phyloP scores from a whole-genome alignment of 2,329 filamentous ascomycete genomes.

The Stagonosporopsis rhizophila region DNA sequence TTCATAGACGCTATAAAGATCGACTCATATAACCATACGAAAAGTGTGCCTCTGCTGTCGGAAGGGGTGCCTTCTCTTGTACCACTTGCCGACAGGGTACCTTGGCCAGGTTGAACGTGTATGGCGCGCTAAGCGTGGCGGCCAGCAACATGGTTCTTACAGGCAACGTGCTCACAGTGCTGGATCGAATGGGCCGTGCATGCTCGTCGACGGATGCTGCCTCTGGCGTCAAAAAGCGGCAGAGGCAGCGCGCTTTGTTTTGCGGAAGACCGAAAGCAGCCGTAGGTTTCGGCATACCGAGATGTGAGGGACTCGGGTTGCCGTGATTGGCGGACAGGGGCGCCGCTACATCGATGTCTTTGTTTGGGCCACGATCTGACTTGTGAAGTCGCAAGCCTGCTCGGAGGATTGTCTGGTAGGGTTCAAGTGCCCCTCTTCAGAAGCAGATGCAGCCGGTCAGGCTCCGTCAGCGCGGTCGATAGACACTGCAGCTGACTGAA shows the following conservation, averaged over 20 bases:
- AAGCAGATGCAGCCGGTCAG: slow-evolving; percentile 1
- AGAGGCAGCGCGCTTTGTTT: slow-evolving; percentile 4
- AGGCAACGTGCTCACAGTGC: neutral
- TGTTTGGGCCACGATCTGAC: slow-evolving; percentile 7
- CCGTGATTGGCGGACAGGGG: slow-evolving; percentile 15
- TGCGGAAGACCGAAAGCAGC: slow-evolving; percentile 4
- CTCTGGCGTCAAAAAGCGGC: slow-evolving; percentile 5
- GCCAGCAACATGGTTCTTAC: slow-evolving; percentile 7
- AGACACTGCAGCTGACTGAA: slow-evolving; percentile 7
- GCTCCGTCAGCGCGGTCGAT: slow-evolving; percentile 1
- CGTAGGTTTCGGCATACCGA: slow-evolving; percentile 17
- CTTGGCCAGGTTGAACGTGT: slow-evolving; percentile 5
- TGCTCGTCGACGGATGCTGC: slow-evolving; percentile 1
- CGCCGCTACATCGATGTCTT: slow-evolving; percentile 6
- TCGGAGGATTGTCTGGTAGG: slow-evolving; percentile 12
- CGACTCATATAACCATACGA: slow-evolving; percentile 10
- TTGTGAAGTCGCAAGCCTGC: slow-evolving; percentile 13
- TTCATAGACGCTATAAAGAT: slow-evolving; percentile 6
- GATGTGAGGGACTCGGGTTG: slow-evolving; percentile 1
- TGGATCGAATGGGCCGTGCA: slow-evolving; percentile 1
- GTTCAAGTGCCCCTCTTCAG: slow-evolving; percentile 9
- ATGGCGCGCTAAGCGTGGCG: slow-evolving; percentile 8
- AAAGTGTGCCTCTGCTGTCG: slow-evolving; percentile 3
- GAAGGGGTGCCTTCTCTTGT: slow-evolving; percentile 15
- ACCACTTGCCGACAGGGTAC: slow-evolving; percentile 12